These are phyloP conservation scores for Closterium sp. DNA, from an alignment of 139 green algal species.

Conservation along the genomic window DNA sequence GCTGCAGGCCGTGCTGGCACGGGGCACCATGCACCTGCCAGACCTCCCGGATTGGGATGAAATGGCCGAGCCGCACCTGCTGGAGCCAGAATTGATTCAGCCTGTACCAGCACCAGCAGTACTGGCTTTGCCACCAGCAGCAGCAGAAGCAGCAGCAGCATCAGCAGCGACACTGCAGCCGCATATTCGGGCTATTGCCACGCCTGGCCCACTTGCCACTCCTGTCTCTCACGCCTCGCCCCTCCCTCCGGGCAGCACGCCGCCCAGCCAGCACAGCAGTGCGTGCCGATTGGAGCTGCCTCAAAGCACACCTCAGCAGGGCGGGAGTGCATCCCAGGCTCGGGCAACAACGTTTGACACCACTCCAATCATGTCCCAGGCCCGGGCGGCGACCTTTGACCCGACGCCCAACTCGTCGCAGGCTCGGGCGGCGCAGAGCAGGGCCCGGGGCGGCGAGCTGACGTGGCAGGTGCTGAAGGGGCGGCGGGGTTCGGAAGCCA, in stretches of 20 bases:
- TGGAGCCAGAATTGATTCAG: neutral
- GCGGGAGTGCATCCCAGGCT: neutral
- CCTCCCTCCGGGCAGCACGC: too few species aligned
- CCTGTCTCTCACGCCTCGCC: too few species aligned
- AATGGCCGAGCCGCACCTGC: neutral
- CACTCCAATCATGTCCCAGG: neutral
- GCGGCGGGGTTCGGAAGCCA: neutral
- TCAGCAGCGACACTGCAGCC: too few species aligned
- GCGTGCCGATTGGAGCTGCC: too few species aligned
- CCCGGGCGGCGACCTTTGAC: neutral
- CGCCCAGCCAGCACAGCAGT: too few species aligned
- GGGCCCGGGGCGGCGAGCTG: constrained; percentile 38
- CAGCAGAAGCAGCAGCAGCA: neutral
- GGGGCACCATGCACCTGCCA: neutral
- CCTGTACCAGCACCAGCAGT: neutral
- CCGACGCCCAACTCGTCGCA: neutral
- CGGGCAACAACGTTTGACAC: neutral
- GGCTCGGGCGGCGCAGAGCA: constrained; percentile 14
- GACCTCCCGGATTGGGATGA: neutral
- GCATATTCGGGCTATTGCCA: too few species aligned
- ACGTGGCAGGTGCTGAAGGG: constrained; percentile 58
- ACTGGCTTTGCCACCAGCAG: neutral
- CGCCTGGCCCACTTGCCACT: too few species aligned
- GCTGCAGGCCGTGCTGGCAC: constrained; percentile 57
- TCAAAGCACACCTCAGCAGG: neutral